Evolutionary conservation across 495 filamentous ascomycete species (phyloP).

Genomic region (Aspergillus baeticus): DNA sequence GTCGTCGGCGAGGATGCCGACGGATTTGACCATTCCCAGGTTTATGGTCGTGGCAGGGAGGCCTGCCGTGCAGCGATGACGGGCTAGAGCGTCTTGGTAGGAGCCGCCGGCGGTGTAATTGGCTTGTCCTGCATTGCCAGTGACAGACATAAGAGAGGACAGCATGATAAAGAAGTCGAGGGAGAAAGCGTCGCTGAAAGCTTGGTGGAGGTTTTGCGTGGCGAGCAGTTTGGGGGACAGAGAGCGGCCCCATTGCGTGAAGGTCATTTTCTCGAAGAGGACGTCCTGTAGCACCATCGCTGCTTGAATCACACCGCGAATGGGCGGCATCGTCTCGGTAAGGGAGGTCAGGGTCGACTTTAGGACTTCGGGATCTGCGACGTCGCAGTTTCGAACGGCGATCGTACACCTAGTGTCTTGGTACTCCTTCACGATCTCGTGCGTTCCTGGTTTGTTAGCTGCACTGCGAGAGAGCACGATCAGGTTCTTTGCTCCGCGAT

Average conservation of each 20-base stretch:
- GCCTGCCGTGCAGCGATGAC: no score
- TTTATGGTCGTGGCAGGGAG: no score
- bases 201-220: conserved; percentile 54
- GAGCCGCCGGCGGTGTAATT: conserved; percentile 4
- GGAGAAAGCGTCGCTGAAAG: conserved; percentile 25
- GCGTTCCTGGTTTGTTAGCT: no score
- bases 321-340: conserved; percentile 18
- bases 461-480: no score
- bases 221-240: conserved; percentile 43
- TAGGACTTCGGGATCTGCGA: neutral
- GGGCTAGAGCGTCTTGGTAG: conserved; percentile 1
- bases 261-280: conserved; percentile 41
- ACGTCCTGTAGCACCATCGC: conserved; percentile 38
- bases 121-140: conserved; percentile 25
- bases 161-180: conserved; percentile 54
- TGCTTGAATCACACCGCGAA: conserved; percentile 33
- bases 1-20: no score
- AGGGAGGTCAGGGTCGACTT: neutral
- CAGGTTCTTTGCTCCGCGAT: no score
- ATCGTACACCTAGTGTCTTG: no score
- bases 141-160: conserved; percentile 46
- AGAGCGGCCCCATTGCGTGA: conserved; percentile 12
- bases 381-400: no score
- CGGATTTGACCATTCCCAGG: no score
- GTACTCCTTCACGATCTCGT: no score